Percentiles rank a stretch among this genome's conserved stretches.
Evolutionary conservation across 306 rosid species (phyloP).

Genomic region (Aeschynomene evenia): DNA sequence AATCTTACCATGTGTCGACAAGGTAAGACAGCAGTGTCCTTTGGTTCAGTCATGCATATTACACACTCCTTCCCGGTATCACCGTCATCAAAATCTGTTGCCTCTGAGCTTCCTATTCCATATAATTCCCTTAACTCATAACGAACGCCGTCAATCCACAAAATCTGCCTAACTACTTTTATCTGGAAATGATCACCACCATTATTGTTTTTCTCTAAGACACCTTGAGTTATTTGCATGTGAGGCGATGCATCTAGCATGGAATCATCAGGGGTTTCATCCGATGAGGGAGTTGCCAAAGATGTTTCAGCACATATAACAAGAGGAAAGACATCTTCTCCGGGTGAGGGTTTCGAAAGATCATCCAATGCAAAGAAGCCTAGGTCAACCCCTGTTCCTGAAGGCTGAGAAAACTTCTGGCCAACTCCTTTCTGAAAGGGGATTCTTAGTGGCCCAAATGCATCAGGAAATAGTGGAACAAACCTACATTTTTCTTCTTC

Average conservation of each 20-base stretch:
- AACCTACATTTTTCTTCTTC: slow-evolving; percentile 79
- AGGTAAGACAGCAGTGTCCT: slow-evolving; percentile 84
- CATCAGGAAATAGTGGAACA: slow-evolving; percentile 63
- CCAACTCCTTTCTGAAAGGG: slow-evolving; percentile 78
- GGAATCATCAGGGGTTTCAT: slow-evolving; percentile 37
- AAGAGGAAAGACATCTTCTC: slow-evolving; percentile 75
- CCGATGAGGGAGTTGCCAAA: slow-evolving; percentile 37
- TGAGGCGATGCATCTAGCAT: slow-evolving; percentile 46
- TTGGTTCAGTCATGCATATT: slow-evolving; percentile 95
- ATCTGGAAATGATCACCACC: slow-evolving; percentile 57
- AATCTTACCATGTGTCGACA: slow-evolving; percentile 88
- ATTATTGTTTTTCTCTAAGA: slow-evolving; percentile 63
- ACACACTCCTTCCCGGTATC: slow-evolving; percentile 86
- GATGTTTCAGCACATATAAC: slow-evolving; percentile 76
- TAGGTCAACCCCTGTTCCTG: slow-evolving; percentile 89
- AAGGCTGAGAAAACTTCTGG: slow-evolving; percentile 74
- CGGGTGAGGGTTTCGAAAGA: slow-evolving; percentile 74
- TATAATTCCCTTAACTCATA: slow-evolving; percentile 86
- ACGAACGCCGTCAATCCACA: slow-evolving; percentile 78
- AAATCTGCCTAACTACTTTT: slow-evolving; percentile 72
- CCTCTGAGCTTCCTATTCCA: slow-evolving; percentile 73
- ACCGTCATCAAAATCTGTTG: slow-evolving; percentile 55
- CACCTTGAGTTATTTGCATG: slow-evolving; percentile 91
- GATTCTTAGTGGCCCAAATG: slow-evolving; percentile 58
- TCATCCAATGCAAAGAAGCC: slow-evolving; percentile 90